Evolutionary conservation across 306 rosid species (phyloP), one percentile per base, ranked within the genome.

Genomic region (Mimosa pudica): DNA sequence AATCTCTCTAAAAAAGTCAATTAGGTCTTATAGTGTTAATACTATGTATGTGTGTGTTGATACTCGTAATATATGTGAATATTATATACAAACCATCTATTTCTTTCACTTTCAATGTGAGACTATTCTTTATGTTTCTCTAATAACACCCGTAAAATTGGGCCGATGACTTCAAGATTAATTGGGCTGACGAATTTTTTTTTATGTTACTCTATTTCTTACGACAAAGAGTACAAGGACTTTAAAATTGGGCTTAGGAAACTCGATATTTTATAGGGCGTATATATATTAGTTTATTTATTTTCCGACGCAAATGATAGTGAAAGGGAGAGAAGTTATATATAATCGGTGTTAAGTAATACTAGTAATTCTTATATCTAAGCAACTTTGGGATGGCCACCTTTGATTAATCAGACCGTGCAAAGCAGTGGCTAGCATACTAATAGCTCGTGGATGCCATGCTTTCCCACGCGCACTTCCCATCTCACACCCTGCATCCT

Each of bases 381-480:
- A 38, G 5, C 8, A 18, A n/a, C 60, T 33, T 35, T 6, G 57
- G 57, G 61, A 18, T 2, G 36, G 41, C 7, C 35, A 71, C 6
- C 52, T 38, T 72, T 66, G 62, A 69, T 47, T 77, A 51, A 84
- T 81, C 5, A 74, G 63, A 79, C 47, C 81, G 76, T 81, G 88
- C 47, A 70, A 54, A 71, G 63, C 79, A 45, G 41, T 17, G 20
- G 58, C 20, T 10, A 20, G 46, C 68, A 70, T 75, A 38, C 11
- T 18, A 30, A 55, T 70, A 57, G 76, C 88, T 55, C 47, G 82
- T 75, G 88, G 36, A 48, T 48, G 36, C 42, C 84, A 71, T 82
- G 84, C 74, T 30, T 65, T 4, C 49, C 84, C 86, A 79, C 86
- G 79, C 44, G 85, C 49, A 4, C 38, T 70, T 45, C 57, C 2